Evolutionary conservation across 768 basidiomycete species (phyloP).

Genomic region (Pisolithus microcarpus): DNA sequence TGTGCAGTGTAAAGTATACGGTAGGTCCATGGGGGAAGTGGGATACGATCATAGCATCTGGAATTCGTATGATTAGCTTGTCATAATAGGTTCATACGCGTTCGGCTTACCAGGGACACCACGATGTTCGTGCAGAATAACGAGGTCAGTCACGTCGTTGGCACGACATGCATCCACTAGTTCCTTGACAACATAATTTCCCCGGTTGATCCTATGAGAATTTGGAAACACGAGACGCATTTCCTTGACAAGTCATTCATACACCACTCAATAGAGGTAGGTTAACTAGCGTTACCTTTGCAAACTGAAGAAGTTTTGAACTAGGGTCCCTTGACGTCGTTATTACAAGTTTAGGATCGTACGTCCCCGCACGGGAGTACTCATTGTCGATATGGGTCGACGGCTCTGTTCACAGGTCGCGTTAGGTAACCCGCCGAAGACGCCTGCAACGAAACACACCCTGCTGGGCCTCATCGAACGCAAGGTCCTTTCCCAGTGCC

Average conservation of each 20-base stretch:
- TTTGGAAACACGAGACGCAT: slow-evolving; percentile 96
- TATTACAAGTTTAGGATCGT: slow-evolving; percentile 94
- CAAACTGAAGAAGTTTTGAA: slow-evolving; percentile 87
- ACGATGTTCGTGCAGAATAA: slow-evolving; percentile 93
- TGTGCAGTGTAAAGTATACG: slow-evolving; percentile 83
- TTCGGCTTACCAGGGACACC: slow-evolving; percentile 67
- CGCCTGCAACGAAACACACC: slow-evolving; percentile 39
- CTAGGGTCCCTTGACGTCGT: slow-evolving; percentile 97
- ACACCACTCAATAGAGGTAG: background rate
- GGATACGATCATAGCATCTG: slow-evolving; percentile 89
- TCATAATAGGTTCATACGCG: background rate
- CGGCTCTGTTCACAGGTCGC: slow-evolving; percentile 52
- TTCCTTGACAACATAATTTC: slow-evolving; percentile 95
- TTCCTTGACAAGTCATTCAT: slow-evolving; percentile 50
- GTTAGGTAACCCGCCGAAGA: background rate
- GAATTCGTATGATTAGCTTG: background rate
- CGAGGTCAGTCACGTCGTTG: slow-evolving; percentile 90
- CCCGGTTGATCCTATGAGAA: slow-evolving; percentile 91
- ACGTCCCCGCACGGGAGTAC: slow-evolving; percentile 86
- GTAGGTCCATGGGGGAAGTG: slow-evolving; percentile 97
- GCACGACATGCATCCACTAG: slow-evolving; percentile 91
- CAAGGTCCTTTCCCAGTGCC: slow-evolving; percentile 67
- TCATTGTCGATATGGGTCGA: slow-evolving; percentile 91
- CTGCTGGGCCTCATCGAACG: slow-evolving; percentile 84
- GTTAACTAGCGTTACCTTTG: slow-evolving; percentile 56